A percentile compares a stretch with the other conserved stretches of the same genome.
These are phyloP conservation scores for Trichothecium roseum DNA, from an alignment of 2,329 filamentous ascomycete species.

Conservation along the genomic window DNA sequence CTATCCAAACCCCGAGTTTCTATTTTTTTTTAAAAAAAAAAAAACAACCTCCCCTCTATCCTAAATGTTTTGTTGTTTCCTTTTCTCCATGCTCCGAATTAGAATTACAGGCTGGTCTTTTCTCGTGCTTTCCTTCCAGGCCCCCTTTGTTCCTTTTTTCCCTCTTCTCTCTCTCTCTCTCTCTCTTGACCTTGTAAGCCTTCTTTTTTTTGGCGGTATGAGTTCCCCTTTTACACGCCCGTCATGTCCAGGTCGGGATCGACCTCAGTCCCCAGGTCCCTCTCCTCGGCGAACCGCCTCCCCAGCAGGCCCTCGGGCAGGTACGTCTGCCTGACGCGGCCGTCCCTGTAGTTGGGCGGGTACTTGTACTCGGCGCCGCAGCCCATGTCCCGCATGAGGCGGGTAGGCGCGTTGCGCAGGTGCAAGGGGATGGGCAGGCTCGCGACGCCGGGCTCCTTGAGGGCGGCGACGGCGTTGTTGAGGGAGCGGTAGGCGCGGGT, in stretches of 20 bases:
- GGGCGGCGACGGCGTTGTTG: conserved; percentile 66
- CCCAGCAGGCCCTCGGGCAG: conserved; percentile 68
- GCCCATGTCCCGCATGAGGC: conserved; percentile 85
- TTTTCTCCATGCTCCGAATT: too few relatives aligned
- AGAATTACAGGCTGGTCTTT: too few relatives aligned
- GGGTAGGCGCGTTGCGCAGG: conserved; percentile 82
- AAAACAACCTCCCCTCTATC: too few relatives aligned
- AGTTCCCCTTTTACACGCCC: conserved; percentile 8
- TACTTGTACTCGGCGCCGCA: conserved; percentile 94
- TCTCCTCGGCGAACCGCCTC: conserved; percentile 65
- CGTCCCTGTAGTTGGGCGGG: conserved; percentile 79
- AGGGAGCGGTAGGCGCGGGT: conserved; percentile 77
- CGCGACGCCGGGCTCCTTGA: conserved; percentile 76
- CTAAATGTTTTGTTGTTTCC: too few relatives aligned
- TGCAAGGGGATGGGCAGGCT: conserved; percentile 76
- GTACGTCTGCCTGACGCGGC: conserved; percentile 78
- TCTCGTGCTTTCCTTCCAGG: neutral
- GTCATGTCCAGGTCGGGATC: conserved; percentile 55
- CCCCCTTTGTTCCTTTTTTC: neutral
- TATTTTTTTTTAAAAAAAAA: too few relatives aligned
- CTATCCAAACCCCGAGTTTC: too few relatives aligned
- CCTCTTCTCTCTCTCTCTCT: too few relatives aligned
- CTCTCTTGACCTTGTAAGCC: too few relatives aligned
- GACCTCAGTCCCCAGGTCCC: conserved; percentile 66
- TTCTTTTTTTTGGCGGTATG: too few relatives aligned